Evolutionary conservation across 1,139 yeast species (phyloP).

Genomic region (Saccharomyces hybrid): DNA sequence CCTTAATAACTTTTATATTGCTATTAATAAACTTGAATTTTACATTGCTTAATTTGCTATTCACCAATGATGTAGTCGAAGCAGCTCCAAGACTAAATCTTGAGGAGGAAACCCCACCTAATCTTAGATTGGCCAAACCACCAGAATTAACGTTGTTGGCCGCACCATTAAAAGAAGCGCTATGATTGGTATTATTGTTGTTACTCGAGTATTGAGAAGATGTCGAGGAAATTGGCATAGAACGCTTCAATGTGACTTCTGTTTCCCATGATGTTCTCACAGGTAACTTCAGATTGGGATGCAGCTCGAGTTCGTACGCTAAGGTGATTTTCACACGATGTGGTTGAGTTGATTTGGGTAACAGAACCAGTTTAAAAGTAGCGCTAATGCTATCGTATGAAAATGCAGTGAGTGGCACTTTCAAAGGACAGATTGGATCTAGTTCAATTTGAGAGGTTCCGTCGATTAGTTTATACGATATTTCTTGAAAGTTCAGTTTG

Average conservation of each 20-base stretch:
- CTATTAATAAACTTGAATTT: constrained; percentile 22
- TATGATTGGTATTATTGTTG: neutral
- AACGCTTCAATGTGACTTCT: constrained; percentile 25
- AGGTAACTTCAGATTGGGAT: constrained; percentile 10
- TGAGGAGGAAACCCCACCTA: constrained; percentile 4
- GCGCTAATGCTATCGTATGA: constrained; percentile 27
- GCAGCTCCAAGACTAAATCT: constrained; percentile 10
- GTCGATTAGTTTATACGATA: constrained; percentile 21
- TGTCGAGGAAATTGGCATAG: constrained; percentile 10
- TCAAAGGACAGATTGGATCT: constrained; percentile 19
- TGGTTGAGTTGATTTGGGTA: constrained; percentile 9
- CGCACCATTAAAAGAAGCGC: neutral
- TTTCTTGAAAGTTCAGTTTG: constrained; percentile 12
- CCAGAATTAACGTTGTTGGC: neutral
- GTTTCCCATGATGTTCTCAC: constrained; percentile 30
- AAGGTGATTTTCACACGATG: constrained; percentile 25
- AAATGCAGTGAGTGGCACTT: constrained; percentile 18
- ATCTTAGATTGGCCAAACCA: neutral
- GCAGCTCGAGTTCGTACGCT: constrained; percentile 14
- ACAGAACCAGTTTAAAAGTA: constrained; percentile 22
- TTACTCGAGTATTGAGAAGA: constrained; percentile 8
- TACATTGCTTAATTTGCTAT: constrained; percentile 20
- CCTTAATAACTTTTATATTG: constrained; percentile 15
- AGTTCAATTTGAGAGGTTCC: constrained; percentile 16
- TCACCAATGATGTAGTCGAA: constrained; percentile 17